Evolutionary conservation across 139 green algal species (phyloP).

Genomic region (Spirogloea muscicola): DNA sequence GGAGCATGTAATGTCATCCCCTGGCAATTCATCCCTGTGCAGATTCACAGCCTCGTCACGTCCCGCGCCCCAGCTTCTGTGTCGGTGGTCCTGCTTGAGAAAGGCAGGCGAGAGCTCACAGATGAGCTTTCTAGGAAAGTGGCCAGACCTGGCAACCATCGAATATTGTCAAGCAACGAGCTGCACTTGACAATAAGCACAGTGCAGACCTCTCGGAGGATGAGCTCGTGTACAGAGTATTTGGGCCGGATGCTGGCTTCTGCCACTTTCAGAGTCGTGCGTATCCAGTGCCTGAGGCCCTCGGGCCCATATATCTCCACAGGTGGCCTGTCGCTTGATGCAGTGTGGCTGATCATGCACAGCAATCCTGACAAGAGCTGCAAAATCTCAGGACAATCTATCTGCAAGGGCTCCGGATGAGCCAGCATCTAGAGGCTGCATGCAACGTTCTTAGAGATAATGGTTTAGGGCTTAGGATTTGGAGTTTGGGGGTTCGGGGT

Average conservation of each 20-base stretch:
- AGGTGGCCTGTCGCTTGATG: not conserved
- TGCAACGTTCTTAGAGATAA: too few species aligned
- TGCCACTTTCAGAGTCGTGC: not conserved
- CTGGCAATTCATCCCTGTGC: not conserved
- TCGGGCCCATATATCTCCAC: not conserved
- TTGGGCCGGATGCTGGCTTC: not conserved
- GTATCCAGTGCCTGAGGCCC: not conserved
- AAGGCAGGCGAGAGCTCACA: too few species aligned
- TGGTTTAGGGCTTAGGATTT: too few species aligned
- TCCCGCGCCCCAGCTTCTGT: too few species aligned
- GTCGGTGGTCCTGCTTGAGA: too few species aligned
- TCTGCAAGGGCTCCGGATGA: too few species aligned
- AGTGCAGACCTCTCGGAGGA: not conserved
- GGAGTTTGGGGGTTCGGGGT: too few species aligned
- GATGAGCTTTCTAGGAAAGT: too few species aligned
- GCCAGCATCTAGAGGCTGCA: too few species aligned
- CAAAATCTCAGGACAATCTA: too few species aligned
- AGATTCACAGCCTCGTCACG: too few species aligned
- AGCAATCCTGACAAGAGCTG: not conserved
- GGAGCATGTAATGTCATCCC: not conserved
- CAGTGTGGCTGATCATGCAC: not conserved
- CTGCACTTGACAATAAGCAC: not conserved
- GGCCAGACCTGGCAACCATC: too few species aligned
- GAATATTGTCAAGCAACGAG: not conserved
- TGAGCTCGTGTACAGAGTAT: constrained; percentile 7